Base-by-base conservation (phyloP, 768 basidiomycete genomes). In the Russula sp. region DNA sequence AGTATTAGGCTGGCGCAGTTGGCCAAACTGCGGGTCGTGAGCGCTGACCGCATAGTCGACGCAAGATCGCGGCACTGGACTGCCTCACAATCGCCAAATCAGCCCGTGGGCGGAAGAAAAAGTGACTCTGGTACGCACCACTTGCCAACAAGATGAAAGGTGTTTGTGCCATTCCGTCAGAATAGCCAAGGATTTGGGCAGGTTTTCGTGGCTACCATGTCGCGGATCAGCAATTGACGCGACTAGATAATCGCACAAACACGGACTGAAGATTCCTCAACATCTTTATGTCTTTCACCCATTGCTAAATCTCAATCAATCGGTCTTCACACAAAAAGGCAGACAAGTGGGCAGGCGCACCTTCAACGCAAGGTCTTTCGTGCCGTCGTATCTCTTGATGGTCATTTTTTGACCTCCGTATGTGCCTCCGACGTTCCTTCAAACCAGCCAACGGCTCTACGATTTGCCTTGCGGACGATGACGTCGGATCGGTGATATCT, bases 111-210 rank as follows among this genome's bases (percentile, higher is more conserved):
- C 3, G 2, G 22, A 14, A 50, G 22, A 30, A 1, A n/a, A 9
- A n/a, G 6, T 34, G 7, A 11, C 54, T 10, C 11, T 28, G 7
- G 18, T 14, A 20, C 65, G 18, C 59, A 81, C 83, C 80, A 57
- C 80, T 79, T 1, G 81, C 80, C 24, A 84, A 69, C n/a, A 83
- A 64, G 57, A 84, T 80, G 65, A 83, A 83, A 0, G 81, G 82
- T 0, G 79, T 81, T 2, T 76, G 76, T 0, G 78, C 72, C 40
- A 77, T 73, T 18, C 78, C 77, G 16, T 77, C 72, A 0, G 81
- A 83, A 67, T 80, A 80, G 1, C 83, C 82, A 9, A 81, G 64
- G 76, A 84, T 78, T 68, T 83, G 0, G 83, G 82, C 24, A 84
- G 70, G 67, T 80, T 83, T 20, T 82, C 80, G 61, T 83, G 82